A percentile compares a stretch with the other conserved stretches of the same genome.
Evolutionary conservation across 140 eudicot species (phyloP).

Genomic region (Cichorium intybus): DNA sequence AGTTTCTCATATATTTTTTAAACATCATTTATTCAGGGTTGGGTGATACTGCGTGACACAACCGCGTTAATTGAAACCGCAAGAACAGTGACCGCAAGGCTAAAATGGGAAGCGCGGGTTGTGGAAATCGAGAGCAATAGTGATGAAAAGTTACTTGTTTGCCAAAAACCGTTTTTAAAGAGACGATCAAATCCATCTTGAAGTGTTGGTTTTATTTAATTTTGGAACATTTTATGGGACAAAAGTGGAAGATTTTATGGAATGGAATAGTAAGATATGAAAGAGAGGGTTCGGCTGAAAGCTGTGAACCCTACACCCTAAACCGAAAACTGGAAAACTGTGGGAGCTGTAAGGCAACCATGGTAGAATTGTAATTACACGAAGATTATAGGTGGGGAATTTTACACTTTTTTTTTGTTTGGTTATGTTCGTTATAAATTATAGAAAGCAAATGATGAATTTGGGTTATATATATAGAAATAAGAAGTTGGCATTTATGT

Average conservation of each 20-base stretch:
- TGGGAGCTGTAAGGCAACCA: slow-evolving; percentile 38
- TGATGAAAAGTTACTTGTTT: slow-evolving; percentile 80
- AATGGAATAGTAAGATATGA: slow-evolving; percentile 1
- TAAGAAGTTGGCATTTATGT: slow-evolving; percentile 34
- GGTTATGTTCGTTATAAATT: slow-evolving; percentile 34
- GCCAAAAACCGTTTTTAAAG: slow-evolving; percentile 87
- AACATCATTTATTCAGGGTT: slow-evolving; percentile 51
- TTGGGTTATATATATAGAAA: slow-evolving; percentile 41
- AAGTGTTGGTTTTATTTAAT: slow-evolving; percentile 10
- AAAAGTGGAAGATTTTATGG: slow-evolving; percentile 1
- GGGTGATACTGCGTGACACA: slow-evolving; percentile 81
- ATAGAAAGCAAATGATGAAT: slow-evolving; percentile 35
- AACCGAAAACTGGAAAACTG: slow-evolving; percentile 14
- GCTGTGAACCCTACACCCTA: slow-evolving; percentile 2
- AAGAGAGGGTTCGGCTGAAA: slow-evolving; percentile 26
- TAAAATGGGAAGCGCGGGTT: slow-evolving; percentile 96
- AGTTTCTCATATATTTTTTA: neutral
- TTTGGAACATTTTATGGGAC: neutral
- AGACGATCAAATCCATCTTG: slow-evolving; percentile 50
- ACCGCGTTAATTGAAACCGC: slow-evolving; percentile 65
- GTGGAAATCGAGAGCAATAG: slow-evolving; percentile 92
- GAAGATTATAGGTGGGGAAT: slow-evolving; percentile 26
- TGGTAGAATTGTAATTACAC: slow-evolving; percentile 77
- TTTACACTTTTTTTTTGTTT: slow-evolving; percentile 21
- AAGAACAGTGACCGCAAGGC: slow-evolving; percentile 57